Evolutionary conservation across 1,284 basidiomycete species (phyloP).

Genomic region (Irpex sp.): DNA sequence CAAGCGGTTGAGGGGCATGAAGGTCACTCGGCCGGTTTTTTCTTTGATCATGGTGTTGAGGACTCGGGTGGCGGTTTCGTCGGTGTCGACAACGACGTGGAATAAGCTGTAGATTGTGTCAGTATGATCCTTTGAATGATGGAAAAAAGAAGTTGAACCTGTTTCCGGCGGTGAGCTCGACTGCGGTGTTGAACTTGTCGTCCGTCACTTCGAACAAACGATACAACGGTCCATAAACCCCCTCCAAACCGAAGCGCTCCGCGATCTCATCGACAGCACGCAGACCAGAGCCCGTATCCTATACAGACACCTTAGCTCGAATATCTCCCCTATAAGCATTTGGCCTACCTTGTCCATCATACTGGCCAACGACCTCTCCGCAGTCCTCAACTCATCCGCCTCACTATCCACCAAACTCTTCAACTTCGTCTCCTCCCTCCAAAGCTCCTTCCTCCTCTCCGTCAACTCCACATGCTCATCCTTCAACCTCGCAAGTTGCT

Average conservation of each 20-base stretch:
- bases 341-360: conserved; percentile 99
- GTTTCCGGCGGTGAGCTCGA: conserved; percentile 93
- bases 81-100: conserved; percentile 96
- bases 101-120: conserved; percentile 61
- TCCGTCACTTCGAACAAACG: conserved; percentile 91
- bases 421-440: conserved; percentile 92
- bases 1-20: conserved; percentile 98
- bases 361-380: conserved; percentile 75
- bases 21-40: conserved; percentile 91
- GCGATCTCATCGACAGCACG: conserved; percentile 81
- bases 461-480: conserved; percentile 67
- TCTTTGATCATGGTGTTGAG: conserved; percentile 92
- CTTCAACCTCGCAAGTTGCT: conserved; percentile 61
- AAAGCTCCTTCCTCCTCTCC: conserved; percentile 87
- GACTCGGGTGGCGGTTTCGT: conserved; percentile 84
- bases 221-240: conserved; percentile 92
- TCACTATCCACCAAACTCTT: conserved; percentile 75
- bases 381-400: conserved; percentile 71
- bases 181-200: conserved; percentile 84
- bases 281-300: conserved; percentile 89
- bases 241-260: conserved; percentile 64
- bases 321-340: too few species aligned
- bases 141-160: conserved; percentile 44
- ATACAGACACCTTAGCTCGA: too few species aligned
- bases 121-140: neutral